Evolutionary conservation across 768 basidiomycete species (phyloP), one percentile per base, ranked within the genome.

Genomic region (Hypsizygus marmoreus): DNA sequence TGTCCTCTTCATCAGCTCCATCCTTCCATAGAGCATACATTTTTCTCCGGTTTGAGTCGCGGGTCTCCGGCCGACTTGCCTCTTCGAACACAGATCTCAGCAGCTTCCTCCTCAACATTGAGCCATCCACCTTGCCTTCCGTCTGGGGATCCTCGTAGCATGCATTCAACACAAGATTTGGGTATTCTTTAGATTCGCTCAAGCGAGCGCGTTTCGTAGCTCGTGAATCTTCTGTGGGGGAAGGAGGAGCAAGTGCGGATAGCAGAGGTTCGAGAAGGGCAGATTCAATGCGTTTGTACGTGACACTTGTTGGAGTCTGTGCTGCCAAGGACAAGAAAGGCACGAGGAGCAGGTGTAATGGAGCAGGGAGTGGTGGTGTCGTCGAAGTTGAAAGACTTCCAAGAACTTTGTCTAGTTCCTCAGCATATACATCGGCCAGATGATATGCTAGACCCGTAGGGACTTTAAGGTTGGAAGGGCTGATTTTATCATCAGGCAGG

Each of bases 381-480:
- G 82, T 0, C 70, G 74, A 12, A 77, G 72, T 3, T 58, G 64
- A 54, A 13, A 65, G 43, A 30, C 57, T 59, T 20, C 49, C 67
- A 23, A 82, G 57, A 3, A 71, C 80, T 59, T 82, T 92, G 59
- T 97, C 82, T 26, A 99, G 77, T 61, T 98, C 95, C 53, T 91
- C 86, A 11, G 95, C 63, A 63, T 91, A 97, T 36, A 97, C 82
- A 61, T 99, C 95, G 11, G 86, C 77, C 14, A 98, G 66, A 63
- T 99, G 95, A 59, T 86, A 94, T 17, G 82, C 73, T 14, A 99
- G 73, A 49, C 93, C 82, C 3, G 75, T 66, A 2, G 95, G 91
- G 1, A 93, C 83, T 35, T 84, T 81, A 13, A 69, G 71, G 57
- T 97, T 86, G 41, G 76, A 70, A 8, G 83, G 77, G 59, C 91